A percentile compares a stretch with the other conserved stretches of the same genome.
Conservation (phyloP, 2,329 filamentous ascomycete genomes). For the Aspergillus sp. region DNA sequence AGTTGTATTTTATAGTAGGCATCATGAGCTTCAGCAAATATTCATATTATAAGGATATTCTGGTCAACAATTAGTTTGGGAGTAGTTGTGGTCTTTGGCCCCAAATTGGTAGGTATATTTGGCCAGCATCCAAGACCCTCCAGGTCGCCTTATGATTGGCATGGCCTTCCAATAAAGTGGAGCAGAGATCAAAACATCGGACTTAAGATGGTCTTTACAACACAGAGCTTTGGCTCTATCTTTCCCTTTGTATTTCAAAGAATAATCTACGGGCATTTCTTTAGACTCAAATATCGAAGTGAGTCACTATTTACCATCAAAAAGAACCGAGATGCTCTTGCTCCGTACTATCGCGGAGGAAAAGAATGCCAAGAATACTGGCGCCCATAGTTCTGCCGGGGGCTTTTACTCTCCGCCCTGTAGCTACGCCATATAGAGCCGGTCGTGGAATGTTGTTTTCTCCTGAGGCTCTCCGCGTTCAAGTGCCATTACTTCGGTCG, state of each 20-base stretch:
- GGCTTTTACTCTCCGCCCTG: constrained; percentile 10
- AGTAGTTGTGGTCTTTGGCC: too few relatives aligned
- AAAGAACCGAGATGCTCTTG: background rate
- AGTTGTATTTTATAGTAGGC: background rate
- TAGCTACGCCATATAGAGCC: background rate
- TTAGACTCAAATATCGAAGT: too few relatives aligned
- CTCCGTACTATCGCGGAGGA: background rate
- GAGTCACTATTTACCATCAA: too few relatives aligned
- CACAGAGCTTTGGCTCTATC: background rate
- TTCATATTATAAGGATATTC: too few relatives aligned
- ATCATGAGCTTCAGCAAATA: too few relatives aligned
- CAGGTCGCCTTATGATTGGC: too few relatives aligned
- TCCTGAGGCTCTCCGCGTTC: constrained; percentile 6
- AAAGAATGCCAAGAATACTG: constrained; percentile 7
- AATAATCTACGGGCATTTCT: background rate
- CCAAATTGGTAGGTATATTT: too few relatives aligned
- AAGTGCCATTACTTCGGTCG: background rate
- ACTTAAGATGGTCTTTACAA: background rate
- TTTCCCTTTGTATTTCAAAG: background rate
- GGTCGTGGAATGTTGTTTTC: background rate
- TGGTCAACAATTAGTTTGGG: too few relatives aligned
- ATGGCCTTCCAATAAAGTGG: too few relatives aligned
- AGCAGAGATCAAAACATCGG: too few relatives aligned
- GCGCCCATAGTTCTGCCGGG: background rate
- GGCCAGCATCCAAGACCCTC: too few relatives aligned